Evolutionary conservation across 495 filamentous ascomycete species (phyloP), one percentile per base, ranked within the genome.

Genomic region (Cercophora scortea): DNA sequence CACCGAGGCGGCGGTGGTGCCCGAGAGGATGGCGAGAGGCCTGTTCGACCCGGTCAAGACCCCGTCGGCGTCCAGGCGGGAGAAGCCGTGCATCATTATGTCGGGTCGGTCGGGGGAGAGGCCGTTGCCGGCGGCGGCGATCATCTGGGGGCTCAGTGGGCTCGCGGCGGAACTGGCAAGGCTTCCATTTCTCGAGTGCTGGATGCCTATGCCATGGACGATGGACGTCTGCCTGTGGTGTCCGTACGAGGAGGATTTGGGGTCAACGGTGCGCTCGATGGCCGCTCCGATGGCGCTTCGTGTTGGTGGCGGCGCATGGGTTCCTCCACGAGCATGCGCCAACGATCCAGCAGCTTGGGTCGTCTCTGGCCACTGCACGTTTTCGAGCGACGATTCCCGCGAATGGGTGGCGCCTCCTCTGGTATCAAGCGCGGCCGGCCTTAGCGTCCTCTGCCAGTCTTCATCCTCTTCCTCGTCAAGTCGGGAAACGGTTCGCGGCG

Each of bases 171-270:
- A 73, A 59, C 75, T 79, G 47, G 77, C 77, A 47, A 75, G 70
- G 60, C 78, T 81, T 51, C 91, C 83, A 72, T 93, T 95, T 58
- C 93, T 84, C 53, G 90, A 94, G 71, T 98, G 93, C 64, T 91
- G 89, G 54, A 90, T 82, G 48, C 90, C 89, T 55, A 90, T 82
- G 52, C 90, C 90, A 81, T 95, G 89, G 43, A 96, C 89, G 56
- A 95, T 95, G 32, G 92, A 96, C 1, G 90, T 89, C 67, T 98
- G 88, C 17, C 93, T 81, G 65, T 95, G 88, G 65, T 97, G 92
- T 43, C 86, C 87, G 70, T 96, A 94, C 11, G 84, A 67, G 1
- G 66, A 66, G 8, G 62, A 46, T 49, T 76, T 77, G n/a, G 67
- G 69, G 45, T 77, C 74, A 12, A 67, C 67, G 13, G 67, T 55